A percentile compares a stretch with the other conserved stretches of the same genome.
Evolutionary conservation across 2,329 filamentous ascomycete species (phyloP).

Genomic region (Penicillium crustosum): DNA sequence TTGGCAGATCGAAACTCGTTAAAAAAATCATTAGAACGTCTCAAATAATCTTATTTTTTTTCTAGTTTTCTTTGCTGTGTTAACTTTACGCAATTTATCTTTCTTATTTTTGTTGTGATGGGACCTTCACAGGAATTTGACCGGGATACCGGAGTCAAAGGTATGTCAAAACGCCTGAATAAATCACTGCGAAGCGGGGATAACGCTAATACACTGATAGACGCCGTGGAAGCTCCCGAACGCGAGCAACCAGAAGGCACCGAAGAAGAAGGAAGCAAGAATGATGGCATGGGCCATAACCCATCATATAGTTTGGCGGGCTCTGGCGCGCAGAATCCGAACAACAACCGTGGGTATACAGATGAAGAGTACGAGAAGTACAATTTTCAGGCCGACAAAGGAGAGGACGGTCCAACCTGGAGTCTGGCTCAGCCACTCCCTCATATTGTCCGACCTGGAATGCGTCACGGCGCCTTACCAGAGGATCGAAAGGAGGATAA

Average conservation of each 20-base stretch:
- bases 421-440: constrained; percentile 52
- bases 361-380: constrained; percentile 29
- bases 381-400: constrained; percentile 53
- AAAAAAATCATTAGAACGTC: neutral
- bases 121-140: neutral
- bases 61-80: too few relatives aligned
- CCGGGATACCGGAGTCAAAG: neutral
- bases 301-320: constrained; percentile 16
- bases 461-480: constrained; percentile 31
- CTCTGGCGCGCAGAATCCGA: constrained; percentile 11
- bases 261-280: constrained; percentile 15
- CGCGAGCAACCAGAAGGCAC: constrained; percentile 6
- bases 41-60: neutral
- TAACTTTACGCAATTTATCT: neutral
- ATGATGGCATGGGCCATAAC: constrained; percentile 10
- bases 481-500: constrained; percentile 16
- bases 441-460: constrained; percentile 51
- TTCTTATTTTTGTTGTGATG: neutral
- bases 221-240: neutral
- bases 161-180: neutral
- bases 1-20: neutral
- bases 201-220: neutral
- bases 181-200: neutral
- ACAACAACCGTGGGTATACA: constrained; percentile 1
- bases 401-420: constrained; percentile 48